Evolutionary conservation across 139 green algal species (phyloP).

Genomic region (Pseudopediastrum boryanum): DNA sequence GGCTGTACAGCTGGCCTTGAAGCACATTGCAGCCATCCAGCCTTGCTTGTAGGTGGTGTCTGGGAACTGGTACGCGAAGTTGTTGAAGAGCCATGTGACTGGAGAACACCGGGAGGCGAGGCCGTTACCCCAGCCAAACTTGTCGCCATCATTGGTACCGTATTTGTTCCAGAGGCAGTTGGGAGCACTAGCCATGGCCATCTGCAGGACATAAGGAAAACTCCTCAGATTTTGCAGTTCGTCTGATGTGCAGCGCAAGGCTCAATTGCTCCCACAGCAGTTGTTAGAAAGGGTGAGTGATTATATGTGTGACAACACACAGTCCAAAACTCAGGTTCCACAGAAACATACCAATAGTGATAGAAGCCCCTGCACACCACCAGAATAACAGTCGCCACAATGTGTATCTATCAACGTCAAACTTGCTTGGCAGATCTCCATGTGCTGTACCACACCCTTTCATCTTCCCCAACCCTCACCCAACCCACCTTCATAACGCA

Average conservation of each 20-base stretch:
- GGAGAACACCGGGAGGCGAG: constrained; percentile 37
- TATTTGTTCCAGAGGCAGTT: constrained; percentile 29
- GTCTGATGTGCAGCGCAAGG: too few species aligned
- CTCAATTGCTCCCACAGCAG: too few species aligned
- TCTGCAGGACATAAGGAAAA: background rate
- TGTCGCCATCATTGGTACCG: constrained; percentile 29
- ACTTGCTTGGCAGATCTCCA: too few species aligned
- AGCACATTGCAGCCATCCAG: constrained; percentile 37
- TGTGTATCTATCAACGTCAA: too few species aligned
- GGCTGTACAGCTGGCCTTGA: constrained; percentile 17
- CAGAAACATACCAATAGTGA: too few species aligned
- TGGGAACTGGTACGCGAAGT: constrained; percentile 39
- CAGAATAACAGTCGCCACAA: too few species aligned
- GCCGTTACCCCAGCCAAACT: constrained; percentile 49
- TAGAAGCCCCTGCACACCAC: too few species aligned
- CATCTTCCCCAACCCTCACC: background rate
- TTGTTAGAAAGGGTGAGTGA: too few species aligned
- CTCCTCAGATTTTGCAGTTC: too few species aligned
- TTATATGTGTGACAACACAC: too few species aligned
- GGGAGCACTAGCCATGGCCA: constrained; percentile 11
- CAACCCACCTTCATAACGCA: constrained; percentile 32
- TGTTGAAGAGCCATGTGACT: constrained; percentile 42
- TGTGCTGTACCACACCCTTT: too few species aligned
- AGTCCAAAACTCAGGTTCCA: too few species aligned
- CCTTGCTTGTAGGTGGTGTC: constrained; percentile 36